Evolutionary conservation across 2,329 filamentous ascomycete species (phyloP), one percentile per base, ranked within the genome.

Genomic region (Epichloe hybrida): DNA sequence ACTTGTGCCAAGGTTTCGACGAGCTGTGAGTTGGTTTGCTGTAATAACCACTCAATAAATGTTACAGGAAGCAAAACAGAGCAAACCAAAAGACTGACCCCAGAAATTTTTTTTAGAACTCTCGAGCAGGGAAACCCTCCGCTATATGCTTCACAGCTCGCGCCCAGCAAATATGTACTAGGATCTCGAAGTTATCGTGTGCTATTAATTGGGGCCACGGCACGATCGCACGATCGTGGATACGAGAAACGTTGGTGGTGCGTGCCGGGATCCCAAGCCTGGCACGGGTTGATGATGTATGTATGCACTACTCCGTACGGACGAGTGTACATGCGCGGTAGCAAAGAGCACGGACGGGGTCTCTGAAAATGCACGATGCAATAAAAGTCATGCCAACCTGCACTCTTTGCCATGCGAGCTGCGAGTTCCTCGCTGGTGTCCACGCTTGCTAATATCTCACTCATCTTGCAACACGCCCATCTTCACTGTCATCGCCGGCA

Each of bases 221-320:
- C 35, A 46, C 42, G 49, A 50, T 50, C 21, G 27, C 42, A 35
- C 48, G n/a, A 27, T 20, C 5, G 20, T 45, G 41, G 45, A 50
- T 50, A 50, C 48, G 48, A 50, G 41, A 21, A 37, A 17, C 35
- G n/a, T 45, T 15, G 23, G 31, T 34, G 27, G 42, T 35, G 15
- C 31, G 23, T 7, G 13, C 37, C n/a, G 23, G 3, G 27, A 11
- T 4, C 9, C 8, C 23, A 11, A 45, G 34, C 23, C 27, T 34
- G 31, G 27, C 40, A 23, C 12, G 27, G n/a, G 3, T 8, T 3
- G 27, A 11, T 20, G 27, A 11, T 15, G 23, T 27, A 11, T 15
- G 23, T 27, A 39, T 7, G 11, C 4, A 21, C 20, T 21, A 21
- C 20, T 21, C 20, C 20, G 20, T 21, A 21, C 20, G 20, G 20